Evolutionary conservation across 169 alveolate genomes (phyloP), one percentile per base, ranked within the genome.

Genomic region (Babesia sp.): DNA sequence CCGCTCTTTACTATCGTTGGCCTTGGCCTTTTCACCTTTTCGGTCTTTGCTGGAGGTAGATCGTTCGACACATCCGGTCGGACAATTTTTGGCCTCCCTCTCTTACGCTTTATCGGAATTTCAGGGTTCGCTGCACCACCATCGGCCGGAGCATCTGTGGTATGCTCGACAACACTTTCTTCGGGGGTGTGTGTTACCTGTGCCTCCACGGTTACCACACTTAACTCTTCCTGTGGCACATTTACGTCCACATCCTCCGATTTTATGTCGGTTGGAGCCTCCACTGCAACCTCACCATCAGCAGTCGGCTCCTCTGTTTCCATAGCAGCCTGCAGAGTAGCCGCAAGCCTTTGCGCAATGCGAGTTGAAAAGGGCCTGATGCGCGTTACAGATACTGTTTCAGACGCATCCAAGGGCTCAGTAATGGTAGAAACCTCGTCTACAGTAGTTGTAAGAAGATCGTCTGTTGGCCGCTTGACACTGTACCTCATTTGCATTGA

Each of bases 401-500:
- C 6, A 7, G 56, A 20, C 9, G 57, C 8, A 16, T 11, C 57
- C 9, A 12, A 11, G n/a, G 61, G 33, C 12, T 51, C 59, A 1
- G 11, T 33, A 51, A 33, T 1, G 41, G 33, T 34, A 6, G 61
- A 9, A 0, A 24, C 61, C 20, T 53, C 36, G 18, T 6, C 33
- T 24, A 2, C 3, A 4, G 44, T 36, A 8, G 5, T 53, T 24
- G 33, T 2, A 9, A 7, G 16, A 46, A 1, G 58, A 29, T 24
- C 7, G 6, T 46, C 63, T n/a, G 31, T 9, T 39, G 7, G 42
- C 8, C 51, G 59, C 26, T 37, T 44, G 39, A 14, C 4, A 22
- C 54, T 50, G 51, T 44, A 64, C 51, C 61, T 45, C 63, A 64
- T 20, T 61, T 64, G 74, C 74, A 64, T 64, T 31, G 9, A 46